Base-by-base conservation (phyloP, 192 early-diverging fungal species). In the Geranomyces variabilis region DNA sequence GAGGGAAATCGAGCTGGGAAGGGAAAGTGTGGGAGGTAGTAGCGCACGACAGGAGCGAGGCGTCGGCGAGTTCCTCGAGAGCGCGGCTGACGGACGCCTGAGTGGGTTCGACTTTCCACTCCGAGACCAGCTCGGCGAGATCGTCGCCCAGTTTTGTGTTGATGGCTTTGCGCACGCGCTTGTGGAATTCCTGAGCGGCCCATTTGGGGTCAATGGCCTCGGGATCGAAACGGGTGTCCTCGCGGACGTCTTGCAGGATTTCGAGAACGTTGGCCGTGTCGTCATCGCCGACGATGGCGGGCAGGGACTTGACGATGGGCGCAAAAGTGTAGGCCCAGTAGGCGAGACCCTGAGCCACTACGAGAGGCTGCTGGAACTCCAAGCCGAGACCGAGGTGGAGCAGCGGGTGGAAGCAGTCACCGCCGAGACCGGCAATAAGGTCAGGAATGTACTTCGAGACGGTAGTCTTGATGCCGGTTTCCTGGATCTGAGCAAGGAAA, bases 231-330 rank as follows among this genome's bases (percentile, higher is more conserved):
- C 49, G 47, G 31, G 34, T 48, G 34, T 69, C 67, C 31, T 69
- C 67, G 47, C 67, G 67, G 13, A 41, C 67, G 34, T 69, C 67
- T 57, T 69, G 67, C 51, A 69, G 29, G 47, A 69, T 69, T 28
- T 69, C 67, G 14, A 69, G 5, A 0, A 69, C 36, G 36, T 51
- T 56, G 21, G 67, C 67, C 53, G 29, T 30, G 22, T 69, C 67
- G 6, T 69, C 51, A 17, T 69, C 67, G 0, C 10, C 36, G 9
- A 48, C 17, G 28, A 57, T 57, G 41, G 67, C 44, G 53, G 67
- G 49, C 19, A 69, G 67, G 17, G 22, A n/a, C 21, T 69, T 0
- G 29, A 69, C 24, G 67, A 69, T 57, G 31, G 67, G 67, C 17
- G 67, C 47, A 30, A 30, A 56, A 33, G 67, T 56, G 53, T 69